Percentiles rank a stretch among this genome's conserved stretches.
phyloP scores from a whole-genome alignment of 2,329 filamentous ascomycete species.

The Aureobasidium sp. region DNA sequence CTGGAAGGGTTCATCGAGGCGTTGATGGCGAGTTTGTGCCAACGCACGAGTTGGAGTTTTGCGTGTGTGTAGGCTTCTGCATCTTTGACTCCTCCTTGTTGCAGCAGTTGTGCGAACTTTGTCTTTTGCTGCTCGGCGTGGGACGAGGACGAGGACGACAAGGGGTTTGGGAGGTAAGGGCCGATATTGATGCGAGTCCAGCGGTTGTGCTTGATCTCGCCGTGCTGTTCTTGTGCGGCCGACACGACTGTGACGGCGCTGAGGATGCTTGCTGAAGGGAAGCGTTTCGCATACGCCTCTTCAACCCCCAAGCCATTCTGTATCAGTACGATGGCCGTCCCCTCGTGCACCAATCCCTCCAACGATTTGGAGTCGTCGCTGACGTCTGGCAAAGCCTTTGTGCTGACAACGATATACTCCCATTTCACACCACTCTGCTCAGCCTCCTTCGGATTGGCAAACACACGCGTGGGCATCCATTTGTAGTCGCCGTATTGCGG shows the following conservation, averaged over 20 bases:
- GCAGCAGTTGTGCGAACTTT: conserved; percentile 47
- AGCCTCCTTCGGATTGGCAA: conserved; percentile 51
- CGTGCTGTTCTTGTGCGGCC: conserved; percentile 55
- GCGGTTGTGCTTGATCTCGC: conserved; percentile 58
- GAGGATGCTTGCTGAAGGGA: conserved; percentile 48
- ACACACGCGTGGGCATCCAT: conserved; percentile 55
- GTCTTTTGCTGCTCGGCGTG: conserved; percentile 36
- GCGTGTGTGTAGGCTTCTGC: conserved; percentile 55
- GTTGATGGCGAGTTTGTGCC: conserved; percentile 73
- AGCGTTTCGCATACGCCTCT: conserved; percentile 53
- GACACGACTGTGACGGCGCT: conserved; percentile 62
- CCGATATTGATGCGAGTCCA: conserved; percentile 66
- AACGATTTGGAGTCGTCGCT: conserved; percentile 54
- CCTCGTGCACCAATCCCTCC: conserved; percentile 47
- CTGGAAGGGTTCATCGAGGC: conserved; percentile 65
- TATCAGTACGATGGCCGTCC: conserved; percentile 55
- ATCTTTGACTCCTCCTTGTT: conserved; percentile 55
- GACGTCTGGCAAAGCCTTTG: conserved; percentile 60
- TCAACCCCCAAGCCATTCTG: conserved; percentile 67
- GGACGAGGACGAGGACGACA: conserved; percentile 28
- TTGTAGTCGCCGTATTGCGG: conserved; percentile 58
- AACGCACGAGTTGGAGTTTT: conserved; percentile 60
- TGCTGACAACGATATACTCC: conserved; percentile 62
- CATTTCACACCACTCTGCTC: conserved; percentile 37
- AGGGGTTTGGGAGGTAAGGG: conserved; percentile 50